A percentile compares a stretch with the other conserved stretches of the same genome.
Evolutionary conservation across 1,284 basidiomycete species (phyloP).

Genomic region (Cystobasidium slooffiae): DNA sequence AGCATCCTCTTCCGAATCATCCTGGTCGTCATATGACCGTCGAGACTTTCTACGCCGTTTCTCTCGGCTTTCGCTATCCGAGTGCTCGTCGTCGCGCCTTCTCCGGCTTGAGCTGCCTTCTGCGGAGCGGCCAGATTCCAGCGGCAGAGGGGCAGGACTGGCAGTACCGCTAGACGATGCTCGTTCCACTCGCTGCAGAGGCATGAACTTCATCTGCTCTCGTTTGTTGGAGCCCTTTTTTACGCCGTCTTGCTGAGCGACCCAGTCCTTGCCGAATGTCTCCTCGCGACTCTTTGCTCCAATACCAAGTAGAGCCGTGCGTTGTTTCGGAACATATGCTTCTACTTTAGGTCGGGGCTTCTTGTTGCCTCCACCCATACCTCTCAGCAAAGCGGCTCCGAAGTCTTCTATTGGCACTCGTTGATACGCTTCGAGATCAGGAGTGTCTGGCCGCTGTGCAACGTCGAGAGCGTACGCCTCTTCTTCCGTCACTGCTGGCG

Average conservation of each 20-base stretch:
- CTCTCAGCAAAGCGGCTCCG: constrained; percentile 87
- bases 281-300: constrained; percentile 76
- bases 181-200: constrained; percentile 42
- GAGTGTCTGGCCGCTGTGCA: constrained; percentile 63
- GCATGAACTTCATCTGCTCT: constrained; percentile 46
- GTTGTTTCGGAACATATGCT: constrained; percentile 76
- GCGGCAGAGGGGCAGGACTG: constrained; percentile 13
- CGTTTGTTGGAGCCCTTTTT: constrained; percentile 37
- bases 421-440: constrained; percentile 83
- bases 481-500: constrained; percentile 31
- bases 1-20: constrained; percentile 22
- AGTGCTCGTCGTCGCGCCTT: constrained; percentile 49
- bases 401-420: constrained; percentile 91
- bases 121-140: background rate
- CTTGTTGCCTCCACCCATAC: constrained; percentile 81
- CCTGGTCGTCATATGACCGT: constrained; percentile 15
- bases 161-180: constrained; percentile 24
- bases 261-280: constrained; percentile 66
- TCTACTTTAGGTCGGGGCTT: constrained; percentile 60
- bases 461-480: constrained; percentile 42
- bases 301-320: constrained; percentile 83
- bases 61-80: constrained; percentile 49
- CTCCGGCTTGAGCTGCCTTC: constrained; percentile 50
- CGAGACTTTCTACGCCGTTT: constrained; percentile 50
- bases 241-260: constrained; percentile 23